Conservation (phyloP, 768 basidiomycete species). For the Chalciporus chontae region DNA sequence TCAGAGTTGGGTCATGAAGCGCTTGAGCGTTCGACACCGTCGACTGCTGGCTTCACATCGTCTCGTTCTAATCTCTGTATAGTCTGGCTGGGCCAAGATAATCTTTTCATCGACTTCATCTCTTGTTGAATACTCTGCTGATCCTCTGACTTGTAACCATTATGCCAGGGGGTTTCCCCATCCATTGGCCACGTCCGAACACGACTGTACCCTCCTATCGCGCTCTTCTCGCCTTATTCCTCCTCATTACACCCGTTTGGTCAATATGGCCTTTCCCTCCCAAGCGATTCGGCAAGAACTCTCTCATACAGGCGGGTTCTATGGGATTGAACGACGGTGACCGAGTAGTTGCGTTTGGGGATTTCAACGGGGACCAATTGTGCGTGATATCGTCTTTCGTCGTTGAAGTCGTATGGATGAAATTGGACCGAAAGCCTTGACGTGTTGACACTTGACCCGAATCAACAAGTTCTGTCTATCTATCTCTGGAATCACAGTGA, state of each 20-base stretch:
- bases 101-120: background rate
- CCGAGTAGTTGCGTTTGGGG: constrained; percentile 84
- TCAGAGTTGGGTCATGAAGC: constrained; percentile 8
- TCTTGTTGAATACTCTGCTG: background rate
- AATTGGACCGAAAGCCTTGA: constrained; percentile 56
- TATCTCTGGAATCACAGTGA: constrained; percentile 82
- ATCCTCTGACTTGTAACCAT: background rate
- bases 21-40: background rate
- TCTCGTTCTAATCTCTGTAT: background rate
- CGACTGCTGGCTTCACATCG: background rate
- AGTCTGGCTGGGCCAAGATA: background rate
- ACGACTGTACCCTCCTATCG: background rate
- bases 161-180: constrained; percentile 10
- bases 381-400: constrained; percentile 37
- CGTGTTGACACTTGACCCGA: constrained; percentile 67
- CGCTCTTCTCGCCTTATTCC: constrained; percentile 13
- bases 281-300: constrained; percentile 82
- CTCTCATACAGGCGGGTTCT: constrained; percentile 73
- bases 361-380: constrained; percentile 97
- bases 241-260: constrained; percentile 19
- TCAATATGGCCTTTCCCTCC: constrained; percentile 80
- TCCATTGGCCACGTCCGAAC: background rate
- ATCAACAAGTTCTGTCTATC: constrained; percentile 72
- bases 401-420: background rate
- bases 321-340: constrained; percentile 73